Base-by-base conservation (phyloP, 192 early-diverging fungal species). In the Glomus cerebriforme region DNA sequence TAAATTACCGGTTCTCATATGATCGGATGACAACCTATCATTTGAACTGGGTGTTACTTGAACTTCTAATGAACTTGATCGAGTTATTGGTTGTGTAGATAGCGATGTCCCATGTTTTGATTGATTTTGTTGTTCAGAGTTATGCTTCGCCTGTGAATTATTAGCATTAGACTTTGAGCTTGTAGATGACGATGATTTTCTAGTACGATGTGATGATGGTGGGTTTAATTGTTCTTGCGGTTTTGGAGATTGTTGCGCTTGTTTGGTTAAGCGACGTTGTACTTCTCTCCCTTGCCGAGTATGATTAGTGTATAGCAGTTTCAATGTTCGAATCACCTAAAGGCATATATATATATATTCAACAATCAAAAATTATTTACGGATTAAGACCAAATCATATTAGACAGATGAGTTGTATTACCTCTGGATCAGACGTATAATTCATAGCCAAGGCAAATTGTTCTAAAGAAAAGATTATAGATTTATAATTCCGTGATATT, bases 301-400 rank as follows among this genome's bases (percentile, higher is more conserved):
- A 83, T 95, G 94, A 63, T 87, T 92, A 1, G 87, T 83, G 13
- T 89, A 89, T 71, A 94, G 86, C 13, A 95, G 72, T 47, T 87
- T 89, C 2, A 95, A 84, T 1, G 92, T 92, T 70, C 85, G 88
- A 7, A 86, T 80, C 8, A 92, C 91, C 81, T 92, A 79, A 66
- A 35, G 60, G 49, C 26, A 24, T 63, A 35, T 45, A 67, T 60
- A 65, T 17, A 45, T 59, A 27, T 26, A n/a, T 26, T 43, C 35
- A 26, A 54, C 15, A 59, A 49, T 35, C 34, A 37, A 31, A n/a
- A n/a, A 35, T 19, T 22, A 39, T 2, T 4, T 3, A 5, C 10
- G 17, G 29, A 3, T 19, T 37, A 19, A 68, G 26, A 8, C 7
- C 8, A 68, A 68, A 68, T 35, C 19, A 13, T 39, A 68, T 26